These are phyloP conservation scores for Aspergillus spinulosporus DNA, from an alignment of 2,329 filamentous ascomycete species.

Conservation along the genomic window DNA sequence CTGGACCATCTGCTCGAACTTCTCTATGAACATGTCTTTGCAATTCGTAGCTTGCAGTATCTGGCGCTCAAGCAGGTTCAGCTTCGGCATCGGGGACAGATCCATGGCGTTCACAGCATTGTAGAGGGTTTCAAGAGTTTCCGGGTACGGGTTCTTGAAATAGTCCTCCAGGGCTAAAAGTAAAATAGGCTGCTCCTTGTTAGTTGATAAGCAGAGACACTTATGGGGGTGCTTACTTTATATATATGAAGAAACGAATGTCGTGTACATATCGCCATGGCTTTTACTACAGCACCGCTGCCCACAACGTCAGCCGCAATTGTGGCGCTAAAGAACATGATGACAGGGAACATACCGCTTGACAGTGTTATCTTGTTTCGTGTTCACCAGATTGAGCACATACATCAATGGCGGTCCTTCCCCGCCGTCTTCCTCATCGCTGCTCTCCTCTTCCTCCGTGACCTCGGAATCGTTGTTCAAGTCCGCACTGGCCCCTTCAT, in stretches of 20 bases:
- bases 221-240: slow-evolving; percentile 62
- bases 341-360: slow-evolving; percentile 57
- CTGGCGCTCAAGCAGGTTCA: slow-evolving; percentile 80
- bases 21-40: slow-evolving; percentile 95
- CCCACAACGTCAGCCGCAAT: slow-evolving; percentile 4
- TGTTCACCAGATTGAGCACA: slow-evolving; percentile 95
- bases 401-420: slow-evolving; percentile 94
- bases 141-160: slow-evolving; percentile 84
- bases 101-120: slow-evolving; percentile 96
- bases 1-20: slow-evolving; percentile 92
- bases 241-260: slow-evolving; percentile 99
- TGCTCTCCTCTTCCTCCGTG: slow-evolving; percentile 46
- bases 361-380: slow-evolving; percentile 89
- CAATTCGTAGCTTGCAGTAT: slow-evolving; percentile 88
- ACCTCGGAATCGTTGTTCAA: slow-evolving; percentile 52
- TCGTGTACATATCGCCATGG: slow-evolving; percentile 97
- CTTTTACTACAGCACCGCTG: slow-evolving; percentile 91
- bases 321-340: neutral
- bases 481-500: slow-evolving; percentile 51
- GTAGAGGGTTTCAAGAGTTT: slow-evolving; percentile 85
- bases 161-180: slow-evolving; percentile 93
- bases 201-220: slow-evolving; percentile 1
- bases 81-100: slow-evolving; percentile 82
- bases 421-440: slow-evolving; percentile 66
- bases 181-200: slow-evolving; percentile 67